Percentiles rank a stretch among this genome's conserved stretches.
These are phyloP conservation scores for Tuber aestivum DNA, from an alignment of 495 filamentous ascomycete species.

Conservation along the genomic window DNA sequence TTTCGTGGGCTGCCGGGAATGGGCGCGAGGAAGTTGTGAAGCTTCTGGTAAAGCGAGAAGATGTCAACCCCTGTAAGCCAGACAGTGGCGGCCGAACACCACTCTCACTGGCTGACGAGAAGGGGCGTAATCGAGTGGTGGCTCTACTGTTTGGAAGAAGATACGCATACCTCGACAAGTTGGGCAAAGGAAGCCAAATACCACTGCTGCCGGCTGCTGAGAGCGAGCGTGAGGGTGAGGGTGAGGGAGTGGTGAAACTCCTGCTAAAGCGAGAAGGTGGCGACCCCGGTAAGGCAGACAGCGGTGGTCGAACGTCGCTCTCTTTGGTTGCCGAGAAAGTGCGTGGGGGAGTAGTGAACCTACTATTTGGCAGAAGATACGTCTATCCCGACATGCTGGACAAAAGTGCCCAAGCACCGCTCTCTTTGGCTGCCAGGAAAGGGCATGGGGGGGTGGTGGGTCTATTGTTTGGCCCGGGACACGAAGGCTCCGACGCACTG, in stretches of 20 bases:
- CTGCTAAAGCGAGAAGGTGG: neutral
- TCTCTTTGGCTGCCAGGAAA: too few species aligned
- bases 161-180: neutral
- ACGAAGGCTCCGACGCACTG: neutral
- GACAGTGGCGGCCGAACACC: neutral
- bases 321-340: too few species aligned
- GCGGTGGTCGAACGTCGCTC: too few species aligned
- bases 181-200: neutral
- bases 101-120: neutral
- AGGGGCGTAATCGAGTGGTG: neutral
- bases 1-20: neutral
- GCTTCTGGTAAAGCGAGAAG: neutral
- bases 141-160: neutral
- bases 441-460: neutral
- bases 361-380: neutral
- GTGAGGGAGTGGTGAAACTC: neutral
- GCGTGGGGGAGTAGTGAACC: neutral
- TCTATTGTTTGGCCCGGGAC: neutral
- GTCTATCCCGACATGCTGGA: neutral
- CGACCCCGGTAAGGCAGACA: too few species aligned
- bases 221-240: too few species aligned
- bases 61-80: neutral
- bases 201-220: neutral
- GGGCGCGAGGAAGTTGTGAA: neutral
- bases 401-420: too few species aligned